Evolutionary conservation across 1,284 basidiomycete species (phyloP), one percentile per base, ranked within the genome.

Genomic region (Moniliophthora roreri): DNA sequence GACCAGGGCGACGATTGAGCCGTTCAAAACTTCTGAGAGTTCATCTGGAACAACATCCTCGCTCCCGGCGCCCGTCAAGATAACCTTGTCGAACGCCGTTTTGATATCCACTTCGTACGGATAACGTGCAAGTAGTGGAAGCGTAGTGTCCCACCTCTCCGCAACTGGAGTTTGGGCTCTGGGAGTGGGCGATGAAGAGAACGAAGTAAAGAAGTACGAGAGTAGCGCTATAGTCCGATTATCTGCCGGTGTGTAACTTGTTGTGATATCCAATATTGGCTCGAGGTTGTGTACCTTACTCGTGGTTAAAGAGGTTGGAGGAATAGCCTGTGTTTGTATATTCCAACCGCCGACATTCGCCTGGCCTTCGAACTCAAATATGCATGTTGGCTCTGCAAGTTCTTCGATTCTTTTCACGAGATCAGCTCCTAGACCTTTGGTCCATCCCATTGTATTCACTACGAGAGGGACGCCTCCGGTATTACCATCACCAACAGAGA

Each of bases 381-480:
- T 72, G 59, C 84, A 76, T 0, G 83, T 85, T 0, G 93, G 85
- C 45, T 81, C 74, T 1, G 87, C 70, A 15, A 87, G 70, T 1
- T 77, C 78, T 64, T 94, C 86, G 44, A 98, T 85, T 57, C 81
- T 81, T 2, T 68, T 67, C 9, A 86, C 80, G 2, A 99, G 72
- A 60, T 97, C 92, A 16, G 86, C 87, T 1, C 96, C 96, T 1
- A 98, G 82, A 1, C 96, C 96, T 68, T 96, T 98, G 13, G 84
- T 82, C 96, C 96, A 99, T 1, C 96, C 96, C 82, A 96, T 95
- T 0, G 93, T 98, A 68, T 99, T 99, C 52, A 98, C 82, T 8
- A 98, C 80, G 4, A 99, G 81, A 0, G 96, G 96, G 3, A 92
- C 78, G n/a, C 68, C 4, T 61, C n/a, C n/a, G n/a, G 50, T 2